Percentiles rank a stretch among this genome's conserved stretches.
phyloP scores from a whole-genome alignment of 2,329 filamentous ascomycete species.

The Exophiala viscosa region DNA sequence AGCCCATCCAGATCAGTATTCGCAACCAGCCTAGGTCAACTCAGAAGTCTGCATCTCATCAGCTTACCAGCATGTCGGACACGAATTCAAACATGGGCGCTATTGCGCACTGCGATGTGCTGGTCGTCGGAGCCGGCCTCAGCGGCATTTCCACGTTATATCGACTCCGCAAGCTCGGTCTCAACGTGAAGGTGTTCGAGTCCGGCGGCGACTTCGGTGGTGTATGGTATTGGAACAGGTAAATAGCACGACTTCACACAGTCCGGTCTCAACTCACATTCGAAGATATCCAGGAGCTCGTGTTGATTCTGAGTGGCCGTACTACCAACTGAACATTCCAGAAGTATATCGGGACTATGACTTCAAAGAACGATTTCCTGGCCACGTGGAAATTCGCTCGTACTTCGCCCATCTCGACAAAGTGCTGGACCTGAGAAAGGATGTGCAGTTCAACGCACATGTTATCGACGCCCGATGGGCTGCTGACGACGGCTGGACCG shows the following conservation, averaged over 20 bases:
- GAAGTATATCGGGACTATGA: slow-evolving; percentile 46
- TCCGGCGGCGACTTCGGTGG: slow-evolving; percentile 44
- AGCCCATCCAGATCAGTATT: too few species aligned
- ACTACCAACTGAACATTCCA: slow-evolving; percentile 53
- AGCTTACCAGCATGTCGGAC: background rate
- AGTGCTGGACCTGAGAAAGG: slow-evolving; percentile 37
- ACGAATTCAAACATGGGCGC: background rate
- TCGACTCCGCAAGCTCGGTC: slow-evolving; percentile 48
- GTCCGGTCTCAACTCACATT: too few species aligned
- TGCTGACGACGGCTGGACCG: slow-evolving; percentile 35
- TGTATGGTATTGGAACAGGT: slow-evolving; percentile 44
- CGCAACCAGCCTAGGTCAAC: too few species aligned
- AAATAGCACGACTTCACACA: too few species aligned
- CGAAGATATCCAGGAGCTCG: slow-evolving; percentile 48
- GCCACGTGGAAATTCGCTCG: slow-evolving; percentile 34
- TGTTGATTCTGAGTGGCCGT: slow-evolving; percentile 53
- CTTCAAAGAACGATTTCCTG: slow-evolving; percentile 43
- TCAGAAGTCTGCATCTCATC: too few species aligned
- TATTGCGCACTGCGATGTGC: slow-evolving; percentile 9
- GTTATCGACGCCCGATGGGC: slow-evolving; percentile 38
- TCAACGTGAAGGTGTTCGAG: slow-evolving; percentile 50
- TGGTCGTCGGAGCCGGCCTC: slow-evolving; percentile 31
- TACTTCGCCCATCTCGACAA: slow-evolving; percentile 43
- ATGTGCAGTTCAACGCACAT: slow-evolving; percentile 34
- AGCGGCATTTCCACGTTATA: slow-evolving; percentile 51